Evolutionary conservation across 202 grass and related monocot species (phyloP), one percentile per base, ranked within the genome.

Genomic region (Zoysia matrella): DNA sequence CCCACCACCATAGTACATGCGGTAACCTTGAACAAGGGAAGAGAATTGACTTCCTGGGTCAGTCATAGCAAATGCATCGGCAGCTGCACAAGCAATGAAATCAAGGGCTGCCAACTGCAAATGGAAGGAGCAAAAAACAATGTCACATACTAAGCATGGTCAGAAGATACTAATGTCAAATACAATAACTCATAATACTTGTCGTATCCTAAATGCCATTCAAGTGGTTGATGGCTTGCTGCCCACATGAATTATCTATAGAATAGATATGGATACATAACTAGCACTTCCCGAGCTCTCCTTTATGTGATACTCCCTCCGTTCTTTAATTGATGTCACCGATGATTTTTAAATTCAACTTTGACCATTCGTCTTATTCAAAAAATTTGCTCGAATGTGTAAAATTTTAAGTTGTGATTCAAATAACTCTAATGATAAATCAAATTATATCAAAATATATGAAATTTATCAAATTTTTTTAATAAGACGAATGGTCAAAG

Each of bases 91-190:
- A 62, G 87, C 92, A 77, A 98, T 95, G 46, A 98, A 95, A 72
- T 95, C 96, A 71, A 98, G 68, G n/a, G 96, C 96, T 78, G 96
- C 96, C 62, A 95, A 80, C 96, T 98, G 87, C 82, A 67, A 77
- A 84, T 75, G 40, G 41, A 10, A 76, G 54, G 7, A 62, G 43
- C 58, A 87, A 0, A 73, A 73, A 36, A 36, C 30, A 55, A 64
- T 0, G 60, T 75, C 44, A 71, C 76, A 84, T 52, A 47, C 50
- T 39, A 65, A 86, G 43, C 45, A 6, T 16, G 55, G 55, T 46
- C 50, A 85, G 3, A 77, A 78, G 14, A 68, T 73, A 22, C 11
- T 53, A 62, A 2, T 3, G 5, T 12, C 62, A 77, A 60, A 48
- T 77, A 18, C 10, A 66, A 60, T 82, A 82, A 53, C 13, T 5